A percentile compares a stretch with the other conserved stretches of the same genome.
Evolutionary conservation across 148 eudicot species (phyloP).

Genomic region (Heliamphora exappendiculata): DNA sequence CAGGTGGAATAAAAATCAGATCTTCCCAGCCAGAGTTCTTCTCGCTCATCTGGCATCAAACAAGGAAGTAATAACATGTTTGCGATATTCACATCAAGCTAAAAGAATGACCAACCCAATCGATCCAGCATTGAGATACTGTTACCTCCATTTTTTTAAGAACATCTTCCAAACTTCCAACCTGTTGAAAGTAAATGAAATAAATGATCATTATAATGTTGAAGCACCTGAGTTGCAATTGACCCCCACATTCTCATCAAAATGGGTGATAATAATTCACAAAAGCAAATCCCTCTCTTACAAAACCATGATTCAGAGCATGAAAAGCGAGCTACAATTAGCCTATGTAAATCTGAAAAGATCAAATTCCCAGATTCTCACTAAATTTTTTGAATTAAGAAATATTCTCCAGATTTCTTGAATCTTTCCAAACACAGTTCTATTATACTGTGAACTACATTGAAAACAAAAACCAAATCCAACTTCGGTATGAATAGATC

Average conservation of each 20-base stretch:
- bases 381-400: not conserved
- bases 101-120: not conserved
- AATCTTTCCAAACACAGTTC: not conserved
- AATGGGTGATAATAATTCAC: not conserved
- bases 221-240: not conserved
- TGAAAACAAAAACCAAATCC: not conserved
- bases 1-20: slow-evolving; percentile 87
- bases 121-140: not conserved
- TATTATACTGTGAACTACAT: not conserved
- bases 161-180: slow-evolving; percentile 94
- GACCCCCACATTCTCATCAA: not conserved
- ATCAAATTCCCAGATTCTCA: not conserved
- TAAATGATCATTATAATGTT: not conserved
- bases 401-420: not conserved
- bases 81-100: not conserved
- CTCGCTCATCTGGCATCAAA: slow-evolving; percentile 50
- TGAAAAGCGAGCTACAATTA: not conserved
- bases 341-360: not conserved
- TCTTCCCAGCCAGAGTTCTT: slow-evolving; percentile 93
- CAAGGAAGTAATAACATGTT: not conserved
- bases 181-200: slow-evolving; percentile 37
- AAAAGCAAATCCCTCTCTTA: not conserved
- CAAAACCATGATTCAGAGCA: not conserved
- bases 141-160: slow-evolving; percentile 94
- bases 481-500: not conserved